A percentile compares a stretch with the other conserved stretches of the same genome.
phyloP scores from a whole-genome alignment of 768 basidiomycete genomes.

The Boletales sp. region DNA sequence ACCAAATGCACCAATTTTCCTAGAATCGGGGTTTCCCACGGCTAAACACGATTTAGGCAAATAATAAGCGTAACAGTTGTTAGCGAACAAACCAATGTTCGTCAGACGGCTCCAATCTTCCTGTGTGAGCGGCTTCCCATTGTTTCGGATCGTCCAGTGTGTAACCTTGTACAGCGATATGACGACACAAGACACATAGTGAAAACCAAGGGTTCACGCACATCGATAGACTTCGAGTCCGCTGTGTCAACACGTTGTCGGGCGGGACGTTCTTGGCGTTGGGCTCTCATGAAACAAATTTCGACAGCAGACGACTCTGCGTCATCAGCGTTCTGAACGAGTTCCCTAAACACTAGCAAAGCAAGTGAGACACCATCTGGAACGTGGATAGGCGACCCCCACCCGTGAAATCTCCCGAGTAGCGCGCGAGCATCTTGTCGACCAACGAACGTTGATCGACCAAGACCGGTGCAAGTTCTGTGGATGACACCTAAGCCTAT shows the following conservation, averaged over 20 bases:
- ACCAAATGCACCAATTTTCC: slow-evolving; percentile 94
- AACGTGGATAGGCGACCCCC: slow-evolving; percentile 43
- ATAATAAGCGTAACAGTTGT: neutral
- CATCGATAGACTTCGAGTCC: slow-evolving; percentile 36
- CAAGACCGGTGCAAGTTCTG: slow-evolving; percentile 48
- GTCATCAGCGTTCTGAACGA: slow-evolving; percentile 96
- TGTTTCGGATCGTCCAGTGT: slow-evolving; percentile 83
- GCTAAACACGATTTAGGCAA: slow-evolving; percentile 38
- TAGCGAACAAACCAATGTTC: slow-evolving; percentile 64
- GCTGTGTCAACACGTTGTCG: no score
- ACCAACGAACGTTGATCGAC: slow-evolving; percentile 93
- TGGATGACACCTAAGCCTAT: no score
- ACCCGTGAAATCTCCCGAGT: slow-evolving; percentile 91
- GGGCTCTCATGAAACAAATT: no score
- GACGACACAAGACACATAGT: neutral
- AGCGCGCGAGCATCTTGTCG: slow-evolving; percentile 90
- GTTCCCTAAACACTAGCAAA: slow-evolving; percentile 62
- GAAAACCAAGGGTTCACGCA: slow-evolving; percentile 9
- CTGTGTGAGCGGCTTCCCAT: slow-evolving; percentile 75
- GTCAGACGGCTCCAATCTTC: slow-evolving; percentile 89
- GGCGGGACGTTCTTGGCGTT: no score
- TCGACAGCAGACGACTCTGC: no score
- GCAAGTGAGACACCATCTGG: no score
- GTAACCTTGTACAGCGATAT: slow-evolving; percentile 45
- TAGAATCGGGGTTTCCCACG: slow-evolving; percentile 91